These are phyloP conservation scores for Ustilago sp. DNA, from an alignment of 1,284 basidiomycete species.

Conservation along the genomic window DNA sequence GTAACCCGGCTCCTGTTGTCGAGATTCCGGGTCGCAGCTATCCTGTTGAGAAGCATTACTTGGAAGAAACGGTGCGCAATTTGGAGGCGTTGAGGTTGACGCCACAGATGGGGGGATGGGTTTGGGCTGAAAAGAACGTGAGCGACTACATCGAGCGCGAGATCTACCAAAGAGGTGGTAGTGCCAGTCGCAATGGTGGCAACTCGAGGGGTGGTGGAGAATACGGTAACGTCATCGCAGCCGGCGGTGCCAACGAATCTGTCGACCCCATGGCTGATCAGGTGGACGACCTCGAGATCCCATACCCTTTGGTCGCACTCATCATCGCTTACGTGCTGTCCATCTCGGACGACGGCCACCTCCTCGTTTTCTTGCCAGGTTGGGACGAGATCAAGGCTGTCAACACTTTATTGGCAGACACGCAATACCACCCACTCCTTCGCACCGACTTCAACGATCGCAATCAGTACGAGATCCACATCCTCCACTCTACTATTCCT, in stretches of 20 bases:
- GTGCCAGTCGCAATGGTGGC: slow-evolving; percentile 19
- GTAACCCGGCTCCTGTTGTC: slow-evolving; percentile 78
- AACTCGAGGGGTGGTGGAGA: slow-evolving; percentile 24
- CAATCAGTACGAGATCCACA: slow-evolving; percentile 79
- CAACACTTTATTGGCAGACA: slow-evolving; percentile 76
- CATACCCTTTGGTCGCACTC: slow-evolving; percentile 83
- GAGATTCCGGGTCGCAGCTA: slow-evolving; percentile 92
- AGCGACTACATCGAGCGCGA: slow-evolving; percentile 82
- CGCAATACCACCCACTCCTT: slow-evolving; percentile 71
- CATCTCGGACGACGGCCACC: slow-evolving; percentile 84
- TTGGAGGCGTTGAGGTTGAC: slow-evolving; percentile 56
- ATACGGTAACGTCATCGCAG: slow-evolving; percentile 8
- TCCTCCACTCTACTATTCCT: slow-evolving; percentile 91
- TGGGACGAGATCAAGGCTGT: slow-evolving; percentile 92
- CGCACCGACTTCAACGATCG: slow-evolving; percentile 60
- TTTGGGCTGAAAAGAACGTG: slow-evolving; percentile 82
- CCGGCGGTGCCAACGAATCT: slow-evolving; percentile 49
- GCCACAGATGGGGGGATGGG: slow-evolving; percentile 74
- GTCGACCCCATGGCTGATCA: slow-evolving; percentile 57
- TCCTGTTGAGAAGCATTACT: slow-evolving; percentile 83
- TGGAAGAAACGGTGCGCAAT: slow-evolving; percentile 79
- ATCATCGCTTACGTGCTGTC: slow-evolving; percentile 83
- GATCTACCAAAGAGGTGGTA: slow-evolving; percentile 54
- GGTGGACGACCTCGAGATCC: slow-evolving; percentile 83
- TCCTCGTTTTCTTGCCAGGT: slow-evolving; percentile 89